Evolutionary conservation across 371 early-diverging fungal species (phyloP).

Genomic region (Blakeslea trispora): DNA sequence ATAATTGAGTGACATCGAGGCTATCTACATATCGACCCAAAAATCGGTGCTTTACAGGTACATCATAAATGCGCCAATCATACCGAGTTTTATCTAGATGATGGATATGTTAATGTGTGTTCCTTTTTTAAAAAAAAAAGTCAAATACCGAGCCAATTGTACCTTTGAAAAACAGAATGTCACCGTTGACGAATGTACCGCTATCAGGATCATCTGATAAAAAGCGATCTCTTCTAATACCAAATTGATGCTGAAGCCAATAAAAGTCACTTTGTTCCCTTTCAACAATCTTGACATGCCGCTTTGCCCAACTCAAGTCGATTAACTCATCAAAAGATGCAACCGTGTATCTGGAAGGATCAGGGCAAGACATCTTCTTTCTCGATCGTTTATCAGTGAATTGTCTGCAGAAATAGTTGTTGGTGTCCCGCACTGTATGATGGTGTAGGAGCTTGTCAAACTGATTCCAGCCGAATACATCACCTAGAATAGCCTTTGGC

Average conservation of each 20-base stretch:
- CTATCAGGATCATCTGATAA: background rate
- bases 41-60: constrained; percentile 38
- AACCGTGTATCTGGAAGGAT: constrained; percentile 30
- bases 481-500: constrained; percentile 54
- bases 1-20: constrained; percentile 39
- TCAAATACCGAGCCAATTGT: too few relatives aligned
- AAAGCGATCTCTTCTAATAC: constrained; percentile 15
- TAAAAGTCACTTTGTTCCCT: constrained; percentile 38
- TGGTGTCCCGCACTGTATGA: constrained; percentile 39
- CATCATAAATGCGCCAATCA: constrained; percentile 52
- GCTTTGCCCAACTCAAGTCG: constrained; percentile 46
- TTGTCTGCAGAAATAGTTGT: constrained; percentile 9
- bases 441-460: constrained; percentile 40
- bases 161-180: constrained; percentile 50
- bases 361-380: constrained; percentile 35
- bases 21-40: constrained; percentile 45
- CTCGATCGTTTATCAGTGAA: constrained; percentile 11
- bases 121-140: too few relatives aligned
- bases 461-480: constrained; percentile 51
- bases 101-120: too few relatives aligned
- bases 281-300: constrained; percentile 41
- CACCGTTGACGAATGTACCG: constrained; percentile 41
- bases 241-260: constrained; percentile 39
- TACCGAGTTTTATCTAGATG: constrained; percentile 40
- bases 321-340: constrained; percentile 48